phyloP scores from a whole-genome alignment of 2,329 filamentous ascomycete genomes.

The Grosmannia huntii region DNA sequence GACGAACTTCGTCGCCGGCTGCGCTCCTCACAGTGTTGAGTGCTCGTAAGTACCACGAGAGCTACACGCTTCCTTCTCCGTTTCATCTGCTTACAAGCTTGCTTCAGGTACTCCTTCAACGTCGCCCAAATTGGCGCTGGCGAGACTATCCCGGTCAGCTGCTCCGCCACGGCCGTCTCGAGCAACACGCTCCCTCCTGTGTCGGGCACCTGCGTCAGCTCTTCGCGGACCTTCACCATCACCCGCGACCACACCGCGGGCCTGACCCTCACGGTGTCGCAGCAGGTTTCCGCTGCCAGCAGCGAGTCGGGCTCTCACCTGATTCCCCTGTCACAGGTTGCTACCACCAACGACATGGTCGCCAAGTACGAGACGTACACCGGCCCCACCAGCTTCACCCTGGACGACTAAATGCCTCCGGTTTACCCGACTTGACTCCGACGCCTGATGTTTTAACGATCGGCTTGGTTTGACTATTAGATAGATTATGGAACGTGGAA shows the following conservation, averaged over 20 bases:
- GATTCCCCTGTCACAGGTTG: not conserved
- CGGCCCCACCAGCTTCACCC: slow-evolving; percentile 1
- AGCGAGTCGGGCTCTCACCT: not conserved
- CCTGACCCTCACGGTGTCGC: not conserved
- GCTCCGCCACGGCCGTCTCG: not conserved
- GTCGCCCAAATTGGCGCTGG: not conserved
- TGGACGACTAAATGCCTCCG: not conserved
- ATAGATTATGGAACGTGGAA: no score
- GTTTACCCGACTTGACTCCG: no score
- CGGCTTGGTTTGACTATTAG: no score
- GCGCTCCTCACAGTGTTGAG: not conserved
- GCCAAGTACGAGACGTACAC: not conserved
- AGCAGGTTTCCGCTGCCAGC: not conserved
- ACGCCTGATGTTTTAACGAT: no score
- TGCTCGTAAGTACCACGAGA: not conserved
- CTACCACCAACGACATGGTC: not conserved
- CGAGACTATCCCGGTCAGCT: not conserved
- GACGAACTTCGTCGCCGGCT: not conserved
- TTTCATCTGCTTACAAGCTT: not conserved
- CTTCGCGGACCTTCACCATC: not conserved
- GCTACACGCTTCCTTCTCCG: no score
- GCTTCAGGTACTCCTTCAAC: not conserved
- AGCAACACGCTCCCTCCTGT: not conserved
- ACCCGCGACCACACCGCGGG: not conserved
- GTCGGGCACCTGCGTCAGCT: not conserved